These are phyloP conservation scores for Arachnopeziza araneosa DNA, from an alignment of 2,329 filamentous ascomycete species.

Conservation along the genomic window DNA sequence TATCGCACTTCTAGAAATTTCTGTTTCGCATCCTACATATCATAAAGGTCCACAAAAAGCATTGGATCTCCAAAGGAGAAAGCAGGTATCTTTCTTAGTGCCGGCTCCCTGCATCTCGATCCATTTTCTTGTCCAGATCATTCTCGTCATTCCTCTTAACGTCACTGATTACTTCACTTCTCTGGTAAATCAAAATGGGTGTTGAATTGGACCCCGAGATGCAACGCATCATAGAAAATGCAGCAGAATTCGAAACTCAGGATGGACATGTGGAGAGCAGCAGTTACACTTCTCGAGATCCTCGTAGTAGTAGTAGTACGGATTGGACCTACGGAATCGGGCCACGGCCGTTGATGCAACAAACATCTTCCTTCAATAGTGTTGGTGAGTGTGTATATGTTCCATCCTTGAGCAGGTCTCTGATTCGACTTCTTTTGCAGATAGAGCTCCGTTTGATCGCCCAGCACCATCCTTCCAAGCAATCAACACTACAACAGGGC, in stretches of 20 bases:
- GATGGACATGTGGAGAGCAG: conserved; percentile 1
- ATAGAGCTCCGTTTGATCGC: background rate
- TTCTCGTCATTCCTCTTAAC: background rate
- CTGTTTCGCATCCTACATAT: background rate
- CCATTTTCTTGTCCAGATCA: background rate
- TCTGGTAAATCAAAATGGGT: conserved; percentile 13
- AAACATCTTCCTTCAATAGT: conserved; percentile 3
- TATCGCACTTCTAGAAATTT: background rate
- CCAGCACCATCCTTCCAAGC: background rate
- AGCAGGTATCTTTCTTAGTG: background rate
- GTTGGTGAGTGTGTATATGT: conserved; percentile 5
- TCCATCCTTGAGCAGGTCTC: background rate
- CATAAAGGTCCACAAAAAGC: background rate
- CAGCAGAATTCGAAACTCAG: conserved; percentile 5
- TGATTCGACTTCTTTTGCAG: background rate
- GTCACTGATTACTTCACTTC: background rate
- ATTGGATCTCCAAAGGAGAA: background rate
- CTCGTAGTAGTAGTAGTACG: conserved; percentile 2
- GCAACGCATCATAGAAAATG: conserved; percentile 22
- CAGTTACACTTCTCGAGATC: conserved; percentile 5
- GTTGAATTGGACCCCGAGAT: conserved; percentile 16
- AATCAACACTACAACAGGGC: background rate
- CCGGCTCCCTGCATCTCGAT: background rate
- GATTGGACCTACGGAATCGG: conserved; percentile 12
- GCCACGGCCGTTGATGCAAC: conserved; percentile 8